These are phyloP conservation scores for Stachybotrys echinatus DNA, from an alignment of 2,329 filamentous ascomycete genomes.

Conservation along the genomic window DNA sequence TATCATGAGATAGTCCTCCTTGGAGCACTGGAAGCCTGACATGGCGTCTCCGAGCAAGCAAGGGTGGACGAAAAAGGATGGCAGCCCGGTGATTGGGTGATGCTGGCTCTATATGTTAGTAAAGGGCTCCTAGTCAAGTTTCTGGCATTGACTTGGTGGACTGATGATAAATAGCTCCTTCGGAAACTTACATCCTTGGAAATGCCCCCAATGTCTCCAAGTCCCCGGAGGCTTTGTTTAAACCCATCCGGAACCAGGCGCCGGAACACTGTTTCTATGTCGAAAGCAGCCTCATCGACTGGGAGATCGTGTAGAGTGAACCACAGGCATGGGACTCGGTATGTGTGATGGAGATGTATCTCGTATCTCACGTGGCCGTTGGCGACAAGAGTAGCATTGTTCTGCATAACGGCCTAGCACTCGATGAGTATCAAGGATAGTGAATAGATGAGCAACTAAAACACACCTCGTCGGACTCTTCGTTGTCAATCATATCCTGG, in stretches of 20 bases:
- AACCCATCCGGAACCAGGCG: constrained; percentile 63
- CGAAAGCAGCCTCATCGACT: constrained; percentile 49
- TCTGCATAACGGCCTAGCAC: constrained; percentile 34
- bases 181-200: constrained; percentile 64
- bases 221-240: constrained; percentile 53
- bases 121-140: not conserved
- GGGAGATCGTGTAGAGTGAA: constrained; percentile 61
- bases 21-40: constrained; percentile 54
- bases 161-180: not conserved
- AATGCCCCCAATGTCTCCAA: constrained; percentile 66
- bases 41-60: constrained; percentile 84
- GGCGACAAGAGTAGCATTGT: constrained; percentile 21
- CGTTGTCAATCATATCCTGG: constrained; percentile 42
- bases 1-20: constrained; percentile 70
- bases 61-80: constrained; percentile 88
- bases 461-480: constrained; percentile 46
- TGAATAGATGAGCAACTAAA: constrained; percentile 1
- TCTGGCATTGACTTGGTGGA: not conserved
- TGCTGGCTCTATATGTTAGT: constrained; percentile 46
- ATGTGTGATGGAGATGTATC: constrained; percentile 69
- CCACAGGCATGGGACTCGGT: constrained; percentile 71
- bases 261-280: constrained; percentile 65
- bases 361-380: constrained; percentile 60
- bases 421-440: constrained; percentile 12
- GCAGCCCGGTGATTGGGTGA: constrained; percentile 74